Percentiles rank a stretch among this genome's conserved stretches.
phyloP scores from a whole-genome alignment of 805 yeast genomes.

The Candida alai region DNA sequence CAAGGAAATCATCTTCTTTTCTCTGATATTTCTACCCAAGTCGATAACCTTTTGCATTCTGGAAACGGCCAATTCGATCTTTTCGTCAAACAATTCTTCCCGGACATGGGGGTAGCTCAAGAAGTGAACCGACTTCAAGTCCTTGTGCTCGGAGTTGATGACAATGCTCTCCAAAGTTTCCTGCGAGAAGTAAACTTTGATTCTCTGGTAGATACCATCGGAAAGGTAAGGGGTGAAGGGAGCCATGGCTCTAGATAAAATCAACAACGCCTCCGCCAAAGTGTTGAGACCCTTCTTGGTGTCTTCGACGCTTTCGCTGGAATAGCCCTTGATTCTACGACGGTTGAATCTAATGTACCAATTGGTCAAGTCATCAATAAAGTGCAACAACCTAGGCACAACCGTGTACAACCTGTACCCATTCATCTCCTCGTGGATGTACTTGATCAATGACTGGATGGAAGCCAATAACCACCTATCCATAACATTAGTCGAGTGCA shows the following conservation, averaged over 20 bases:
- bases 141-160: constrained; percentile 45
- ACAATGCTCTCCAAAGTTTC: constrained; percentile 46
- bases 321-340: constrained; percentile 87
- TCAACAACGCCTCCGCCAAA: constrained; percentile 82
- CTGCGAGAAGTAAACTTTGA: constrained; percentile 59
- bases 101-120: constrained; percentile 84
- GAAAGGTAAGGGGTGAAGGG: constrained; percentile 97
- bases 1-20: constrained; percentile 87
- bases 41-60: constrained; percentile 98
- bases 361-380: constrained; percentile 93
- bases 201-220: constrained; percentile 79
- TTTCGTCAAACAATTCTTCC: constrained; percentile 73
- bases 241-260: constrained; percentile 93
- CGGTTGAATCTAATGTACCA: constrained; percentile 99
- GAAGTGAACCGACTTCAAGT: constrained; percentile 87
- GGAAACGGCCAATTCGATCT: constrained; percentile 80
- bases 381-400: constrained; percentile 83
- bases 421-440: constrained; percentile 85
- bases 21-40: constrained; percentile 93
- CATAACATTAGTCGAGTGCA: constrained; percentile 83
- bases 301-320: constrained; percentile 77
- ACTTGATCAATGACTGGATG: constrained; percentile 84
- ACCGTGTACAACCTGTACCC: constrained; percentile 92
- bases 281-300: constrained; percentile 86
- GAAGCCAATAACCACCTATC: constrained; percentile 97